These are phyloP conservation scores for Xerophyta viscosa DNA, from an alignment of 106 monocot genomes.

Conservation along the genomic window DNA sequence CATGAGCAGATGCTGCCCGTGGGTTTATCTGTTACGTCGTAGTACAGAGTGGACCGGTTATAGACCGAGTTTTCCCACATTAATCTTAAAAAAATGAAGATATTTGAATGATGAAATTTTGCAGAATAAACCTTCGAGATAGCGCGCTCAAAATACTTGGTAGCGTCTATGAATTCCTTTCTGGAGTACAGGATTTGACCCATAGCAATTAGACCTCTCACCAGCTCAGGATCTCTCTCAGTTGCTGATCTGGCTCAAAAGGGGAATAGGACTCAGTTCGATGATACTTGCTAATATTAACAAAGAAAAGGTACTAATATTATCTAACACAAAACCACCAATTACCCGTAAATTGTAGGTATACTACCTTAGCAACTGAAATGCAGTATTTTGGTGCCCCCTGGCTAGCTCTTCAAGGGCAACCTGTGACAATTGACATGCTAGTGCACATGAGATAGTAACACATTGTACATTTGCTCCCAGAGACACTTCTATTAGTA, in stretches of 20 bases:
- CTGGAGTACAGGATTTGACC: slow-evolving; percentile 66
- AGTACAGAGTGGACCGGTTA: too few species aligned
- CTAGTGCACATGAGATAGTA: background rate
- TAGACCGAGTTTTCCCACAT: too few species aligned
- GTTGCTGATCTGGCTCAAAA: slow-evolving; percentile 42
- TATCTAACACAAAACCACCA: background rate
- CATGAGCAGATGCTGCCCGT: too few species aligned
- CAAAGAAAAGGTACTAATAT: background rate
- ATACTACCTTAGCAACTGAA: slow-evolving; percentile 46
- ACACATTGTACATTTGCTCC: background rate
- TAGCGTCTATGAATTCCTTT: slow-evolving; percentile 53
- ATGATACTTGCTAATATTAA: background rate
- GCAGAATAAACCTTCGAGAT: slow-evolving; percentile 48
- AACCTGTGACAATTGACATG: slow-evolving; percentile 25
- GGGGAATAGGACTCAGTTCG: background rate
- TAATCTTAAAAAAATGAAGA: too few species aligned
- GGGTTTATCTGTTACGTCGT: too few species aligned
- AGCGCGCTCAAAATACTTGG: slow-evolving; percentile 70
- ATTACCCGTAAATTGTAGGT: background rate
- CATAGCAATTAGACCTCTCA: slow-evolving; percentile 65
- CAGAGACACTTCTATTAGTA: slow-evolving; percentile 6
- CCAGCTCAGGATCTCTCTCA: slow-evolving; percentile 65
- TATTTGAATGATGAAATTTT: too few species aligned
- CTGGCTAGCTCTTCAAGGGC: slow-evolving; percentile 46
- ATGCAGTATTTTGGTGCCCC: slow-evolving; percentile 48